Evolutionary conservation across 352 stramenopile species (phyloP).

Genomic region (Pythium grandisporangium): DNA sequence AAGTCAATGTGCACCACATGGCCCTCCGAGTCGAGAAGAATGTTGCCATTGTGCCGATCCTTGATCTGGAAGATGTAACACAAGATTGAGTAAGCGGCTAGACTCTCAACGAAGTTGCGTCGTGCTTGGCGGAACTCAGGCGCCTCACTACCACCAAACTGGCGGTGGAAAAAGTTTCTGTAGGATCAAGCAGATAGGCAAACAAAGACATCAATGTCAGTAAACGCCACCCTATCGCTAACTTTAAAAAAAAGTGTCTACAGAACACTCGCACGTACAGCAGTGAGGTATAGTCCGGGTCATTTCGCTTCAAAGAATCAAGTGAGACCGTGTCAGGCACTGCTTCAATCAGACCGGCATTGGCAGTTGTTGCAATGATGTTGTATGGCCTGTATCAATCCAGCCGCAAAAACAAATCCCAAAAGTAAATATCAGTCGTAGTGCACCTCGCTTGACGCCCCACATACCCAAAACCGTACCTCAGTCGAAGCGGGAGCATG

Average conservation of each 20-base stretch:
- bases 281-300: slow-evolving; percentile 77
- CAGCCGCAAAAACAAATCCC: not conserved
- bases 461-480: slow-evolving; percentile 59
- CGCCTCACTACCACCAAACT: slow-evolving; percentile 84
- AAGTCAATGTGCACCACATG: slow-evolving; percentile 99
- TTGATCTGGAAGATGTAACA: slow-evolving; percentile 98
- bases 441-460: no score
- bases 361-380: slow-evolving; percentile 92
- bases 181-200: no score
- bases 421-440: slow-evolving; percentile 7
- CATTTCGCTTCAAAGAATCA: slow-evolving; percentile 93
- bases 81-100: slow-evolving; percentile 97
- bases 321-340: slow-evolving; percentile 96
- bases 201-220: slow-evolving; percentile 39
- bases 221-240: no score
- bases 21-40: slow-evolving; percentile 95
- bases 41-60: slow-evolving; percentile 99
- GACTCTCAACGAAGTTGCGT: slow-evolving; percentile 84
- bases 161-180: slow-evolving; percentile 89
- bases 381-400: slow-evolving; percentile 81
- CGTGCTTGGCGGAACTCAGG: slow-evolving; percentile 69
- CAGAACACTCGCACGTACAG: no score
- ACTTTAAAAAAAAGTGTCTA: no score
- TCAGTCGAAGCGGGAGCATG: slow-evolving; percentile 88
- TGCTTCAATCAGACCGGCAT: slow-evolving; percentile 94